These are phyloP conservation scores for Ascomycota sp. DNA, from an alignment of 2,329 filamentous ascomycete species.

Conservation along the genomic window DNA sequence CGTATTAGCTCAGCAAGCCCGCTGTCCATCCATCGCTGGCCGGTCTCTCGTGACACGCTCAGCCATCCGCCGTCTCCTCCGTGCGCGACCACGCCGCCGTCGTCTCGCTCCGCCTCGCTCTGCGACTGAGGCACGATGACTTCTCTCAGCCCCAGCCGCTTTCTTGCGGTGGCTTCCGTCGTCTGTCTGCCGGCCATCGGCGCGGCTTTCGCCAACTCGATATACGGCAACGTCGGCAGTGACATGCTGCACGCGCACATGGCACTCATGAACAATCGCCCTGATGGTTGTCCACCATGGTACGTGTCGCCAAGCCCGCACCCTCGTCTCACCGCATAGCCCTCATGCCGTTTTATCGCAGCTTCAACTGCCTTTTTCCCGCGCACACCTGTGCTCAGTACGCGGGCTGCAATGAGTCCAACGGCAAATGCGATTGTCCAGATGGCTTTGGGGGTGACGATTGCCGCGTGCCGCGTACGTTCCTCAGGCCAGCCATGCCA, in stretches of 20 bases:
- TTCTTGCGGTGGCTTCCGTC: conserved; percentile 17
- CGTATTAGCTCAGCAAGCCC: too few species aligned
- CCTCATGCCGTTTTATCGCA: conserved; percentile 16
- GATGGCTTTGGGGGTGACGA: conserved; percentile 87
- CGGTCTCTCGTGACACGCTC: too few species aligned
- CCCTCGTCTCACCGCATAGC: not conserved
- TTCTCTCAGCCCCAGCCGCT: conserved; percentile 14
- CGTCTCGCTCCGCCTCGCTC: too few species aligned
- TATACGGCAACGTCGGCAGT: conserved; percentile 32
- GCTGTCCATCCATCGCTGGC: too few species aligned
- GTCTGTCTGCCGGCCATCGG: too few species aligned
- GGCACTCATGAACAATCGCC: conserved; percentile 51
- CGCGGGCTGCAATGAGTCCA: conserved; percentile 69
- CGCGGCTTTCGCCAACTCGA: too few species aligned
- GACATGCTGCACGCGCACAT: conserved; percentile 43
- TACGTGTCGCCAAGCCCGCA: conserved; percentile 14
- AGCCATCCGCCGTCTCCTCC: too few species aligned
- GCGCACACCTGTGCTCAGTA: conserved; percentile 85
- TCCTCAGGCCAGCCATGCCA: too few species aligned
- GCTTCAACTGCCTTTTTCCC: conserved; percentile 95
- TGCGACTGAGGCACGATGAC: conserved; percentile 13
- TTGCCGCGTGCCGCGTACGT: conserved; percentile 59
- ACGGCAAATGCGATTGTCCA: conserved; percentile 83
- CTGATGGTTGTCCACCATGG: conserved; percentile 63
- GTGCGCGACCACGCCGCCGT: too few species aligned